Evolutionary conservation across 2,329 filamentous ascomycete species (phyloP).

Genomic region (Colletotrichum caudatum): DNA sequence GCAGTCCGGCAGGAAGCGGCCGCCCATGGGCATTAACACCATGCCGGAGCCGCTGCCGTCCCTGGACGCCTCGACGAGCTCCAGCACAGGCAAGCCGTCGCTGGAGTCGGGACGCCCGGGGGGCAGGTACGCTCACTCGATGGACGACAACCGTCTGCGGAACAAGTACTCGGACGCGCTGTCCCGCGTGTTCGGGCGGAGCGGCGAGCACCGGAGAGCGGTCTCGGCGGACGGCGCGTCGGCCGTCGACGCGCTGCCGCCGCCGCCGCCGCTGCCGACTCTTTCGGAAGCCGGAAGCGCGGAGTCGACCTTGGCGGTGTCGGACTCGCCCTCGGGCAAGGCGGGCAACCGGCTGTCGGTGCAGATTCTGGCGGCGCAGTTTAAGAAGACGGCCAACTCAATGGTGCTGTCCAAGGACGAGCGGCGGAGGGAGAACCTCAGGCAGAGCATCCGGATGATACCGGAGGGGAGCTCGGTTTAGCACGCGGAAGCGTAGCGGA

Average conservation of each 20-base stretch:
- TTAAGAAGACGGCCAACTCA: slow-evolving; percentile 36
- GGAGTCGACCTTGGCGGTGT: not conserved
- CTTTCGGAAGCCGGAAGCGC: slow-evolving; percentile 18
- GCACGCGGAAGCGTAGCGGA: not conserved
- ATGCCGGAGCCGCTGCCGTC: not conserved
- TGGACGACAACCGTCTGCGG: slow-evolving; percentile 37
- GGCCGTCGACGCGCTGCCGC: slow-evolving; percentile 1
- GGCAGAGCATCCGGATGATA: slow-evolving; percentile 53
- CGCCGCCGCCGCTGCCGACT: not conserved
- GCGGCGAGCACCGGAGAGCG: slow-evolving; percentile 38
- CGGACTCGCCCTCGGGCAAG: slow-evolving; percentile 17
- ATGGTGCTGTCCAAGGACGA: slow-evolving; percentile 47
- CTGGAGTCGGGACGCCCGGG: slow-evolving; percentile 1
- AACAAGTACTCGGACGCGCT: slow-evolving; percentile 38
- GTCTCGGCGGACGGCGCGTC: slow-evolving; percentile 19
- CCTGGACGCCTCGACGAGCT: not conserved
- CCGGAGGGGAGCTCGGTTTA: slow-evolving; percentile 42
- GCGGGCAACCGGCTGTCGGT: slow-evolving; percentile 23
- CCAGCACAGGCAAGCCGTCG: slow-evolving; percentile 6
- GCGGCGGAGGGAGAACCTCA: slow-evolving; percentile 51
- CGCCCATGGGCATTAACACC: slow-evolving; percentile 37
- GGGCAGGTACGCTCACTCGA: slow-evolving; percentile 26
- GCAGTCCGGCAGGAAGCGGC: slow-evolving; percentile 36
- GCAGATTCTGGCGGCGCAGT: slow-evolving; percentile 40
- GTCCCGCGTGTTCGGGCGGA: slow-evolving; percentile 36